Conservation (phyloP, 2,329 filamentous ascomycete species). For the Nothophoma quercina region DNA sequence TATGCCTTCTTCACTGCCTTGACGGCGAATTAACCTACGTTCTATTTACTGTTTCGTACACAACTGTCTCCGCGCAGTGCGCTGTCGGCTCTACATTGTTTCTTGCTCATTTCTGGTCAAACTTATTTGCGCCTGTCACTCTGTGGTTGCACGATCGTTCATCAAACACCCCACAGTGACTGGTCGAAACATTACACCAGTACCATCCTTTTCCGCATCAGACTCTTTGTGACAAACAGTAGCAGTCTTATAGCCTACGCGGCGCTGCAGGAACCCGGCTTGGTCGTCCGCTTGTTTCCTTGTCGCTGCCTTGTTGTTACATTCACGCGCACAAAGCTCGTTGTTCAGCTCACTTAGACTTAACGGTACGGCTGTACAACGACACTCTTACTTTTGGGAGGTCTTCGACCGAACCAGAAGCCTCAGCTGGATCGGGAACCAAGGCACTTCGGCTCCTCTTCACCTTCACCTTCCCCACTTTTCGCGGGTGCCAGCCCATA, state of each 20-base stretch:
- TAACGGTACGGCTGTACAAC: too few relatives aligned
- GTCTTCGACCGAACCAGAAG: too few relatives aligned
- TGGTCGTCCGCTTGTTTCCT: background rate
- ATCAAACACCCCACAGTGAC: slow-evolving; percentile 8
- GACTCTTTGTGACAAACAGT: slow-evolving; percentile 1
- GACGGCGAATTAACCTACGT: too few relatives aligned
- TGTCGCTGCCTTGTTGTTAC: background rate
- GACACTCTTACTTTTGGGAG: too few relatives aligned
- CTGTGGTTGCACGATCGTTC: slow-evolving; percentile 14
- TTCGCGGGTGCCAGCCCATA: background rate
- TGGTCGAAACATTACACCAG: slow-evolving; percentile 13
- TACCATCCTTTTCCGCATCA: background rate
- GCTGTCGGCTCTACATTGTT: background rate
- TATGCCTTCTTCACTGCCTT: too few relatives aligned
- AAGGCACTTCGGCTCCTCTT: background rate
- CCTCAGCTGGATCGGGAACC: background rate
- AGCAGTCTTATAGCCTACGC: slow-evolving; percentile 1
- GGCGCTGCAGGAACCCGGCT: background rate
- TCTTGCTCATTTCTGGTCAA: background rate
- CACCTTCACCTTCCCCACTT: slow-evolving; percentile 6
- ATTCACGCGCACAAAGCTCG: background rate
- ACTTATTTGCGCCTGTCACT: slow-evolving; percentile 10
- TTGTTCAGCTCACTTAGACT: background rate
- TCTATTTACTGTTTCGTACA: background rate
- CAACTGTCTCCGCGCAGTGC: background rate